phyloP scores from a whole-genome alignment of 768 basidiomycete species.

The Lactarius evosmus region DNA sequence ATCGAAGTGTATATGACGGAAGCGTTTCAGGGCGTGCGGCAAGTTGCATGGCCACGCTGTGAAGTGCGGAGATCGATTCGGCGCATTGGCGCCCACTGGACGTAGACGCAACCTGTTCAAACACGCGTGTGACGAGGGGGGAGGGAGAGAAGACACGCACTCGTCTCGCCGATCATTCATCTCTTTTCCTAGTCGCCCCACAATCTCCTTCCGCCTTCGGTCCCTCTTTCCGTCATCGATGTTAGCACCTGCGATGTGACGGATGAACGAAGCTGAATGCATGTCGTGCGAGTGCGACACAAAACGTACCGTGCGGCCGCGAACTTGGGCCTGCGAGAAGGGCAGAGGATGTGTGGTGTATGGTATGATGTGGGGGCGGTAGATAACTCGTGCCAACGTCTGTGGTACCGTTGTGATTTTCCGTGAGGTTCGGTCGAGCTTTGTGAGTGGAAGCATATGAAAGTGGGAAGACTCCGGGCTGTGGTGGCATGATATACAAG shows the following conservation, averaged over 20 bases:
- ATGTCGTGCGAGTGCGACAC: not conserved
- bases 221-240: slow-evolving; percentile 54
- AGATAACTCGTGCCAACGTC: slow-evolving; percentile 36
- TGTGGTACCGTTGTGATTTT: slow-evolving; percentile 32
- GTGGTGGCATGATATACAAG: slow-evolving; percentile 53
- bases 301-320: slow-evolving; percentile 18
- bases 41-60: slow-evolving; percentile 56
- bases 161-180: slow-evolving; percentile 73
- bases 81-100: slow-evolving; percentile 56
- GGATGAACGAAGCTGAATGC: slow-evolving; percentile 8
- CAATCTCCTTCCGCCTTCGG: slow-evolving; percentile 63
- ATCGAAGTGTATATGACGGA: slow-evolving; percentile 62
- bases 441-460: slow-evolving; percentile 52
- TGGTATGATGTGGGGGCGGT: slow-evolving; percentile 42
- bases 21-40: slow-evolving; percentile 65
- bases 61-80: slow-evolving; percentile 61
- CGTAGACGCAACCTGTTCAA: slow-evolving; percentile 15
- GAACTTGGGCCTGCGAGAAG: slow-evolving; percentile 31
- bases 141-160: slow-evolving; percentile 41
- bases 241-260: slow-evolving; percentile 23
- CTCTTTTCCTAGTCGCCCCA: slow-evolving; percentile 70
- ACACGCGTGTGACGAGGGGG: slow-evolving; percentile 16
- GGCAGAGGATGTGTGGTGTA: slow-evolving; percentile 46
- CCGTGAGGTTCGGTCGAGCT: slow-evolving; percentile 33
- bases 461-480: slow-evolving; percentile 64